phyloP scores from a whole-genome alignment of 148 eudicot species.

The Fagopyrum tataricum region DNA sequence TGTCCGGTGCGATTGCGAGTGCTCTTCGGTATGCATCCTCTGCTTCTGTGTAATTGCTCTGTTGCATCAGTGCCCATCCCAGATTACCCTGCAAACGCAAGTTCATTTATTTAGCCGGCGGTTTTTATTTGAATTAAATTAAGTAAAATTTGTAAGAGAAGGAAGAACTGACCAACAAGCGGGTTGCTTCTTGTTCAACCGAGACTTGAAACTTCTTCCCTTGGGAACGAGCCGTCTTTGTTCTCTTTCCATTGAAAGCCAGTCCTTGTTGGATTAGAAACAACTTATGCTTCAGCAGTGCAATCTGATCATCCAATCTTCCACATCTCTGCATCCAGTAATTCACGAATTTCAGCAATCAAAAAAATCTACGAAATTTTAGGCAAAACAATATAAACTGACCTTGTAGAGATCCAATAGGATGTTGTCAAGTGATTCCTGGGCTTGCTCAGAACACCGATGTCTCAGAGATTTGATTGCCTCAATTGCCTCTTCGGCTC shows the following conservation, averaged over 20 bases:
- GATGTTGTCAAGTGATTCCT: constrained; percentile 95
- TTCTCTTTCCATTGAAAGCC: constrained; percentile 91
- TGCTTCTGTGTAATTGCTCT: constrained; percentile 79
- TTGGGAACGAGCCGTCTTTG: constrained; percentile 89
- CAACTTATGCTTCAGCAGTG: constrained; percentile 63
- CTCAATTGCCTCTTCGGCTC: constrained; percentile 93
- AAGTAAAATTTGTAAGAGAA: too few relatives aligned
- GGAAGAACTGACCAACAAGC: constrained; percentile 54
- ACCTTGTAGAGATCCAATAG: constrained; percentile 94
- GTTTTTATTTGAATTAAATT: not conserved
- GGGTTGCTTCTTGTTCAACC: constrained; percentile 91
- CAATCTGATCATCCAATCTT: constrained; percentile 91
- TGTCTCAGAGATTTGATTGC: constrained; percentile 76
- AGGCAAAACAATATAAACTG: not conserved
- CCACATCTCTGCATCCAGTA: constrained; percentile 70
- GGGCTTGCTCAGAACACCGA: constrained; percentile 92
- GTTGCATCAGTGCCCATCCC: constrained; percentile 98
- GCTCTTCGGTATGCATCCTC: constrained; percentile 95
- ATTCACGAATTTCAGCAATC: not conserved
- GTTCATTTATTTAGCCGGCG: not conserved
- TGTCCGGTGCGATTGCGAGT: constrained; percentile 73
- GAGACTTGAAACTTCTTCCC: constrained; percentile 98
- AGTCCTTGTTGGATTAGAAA: constrained; percentile 88
- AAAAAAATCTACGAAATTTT: not conserved
- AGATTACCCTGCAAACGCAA: constrained; percentile 62